Evolutionary conservation across 306 rosid species (phyloP), one percentile per base, ranked within the genome.

Genomic region (Vachellia collinsii): DNA sequence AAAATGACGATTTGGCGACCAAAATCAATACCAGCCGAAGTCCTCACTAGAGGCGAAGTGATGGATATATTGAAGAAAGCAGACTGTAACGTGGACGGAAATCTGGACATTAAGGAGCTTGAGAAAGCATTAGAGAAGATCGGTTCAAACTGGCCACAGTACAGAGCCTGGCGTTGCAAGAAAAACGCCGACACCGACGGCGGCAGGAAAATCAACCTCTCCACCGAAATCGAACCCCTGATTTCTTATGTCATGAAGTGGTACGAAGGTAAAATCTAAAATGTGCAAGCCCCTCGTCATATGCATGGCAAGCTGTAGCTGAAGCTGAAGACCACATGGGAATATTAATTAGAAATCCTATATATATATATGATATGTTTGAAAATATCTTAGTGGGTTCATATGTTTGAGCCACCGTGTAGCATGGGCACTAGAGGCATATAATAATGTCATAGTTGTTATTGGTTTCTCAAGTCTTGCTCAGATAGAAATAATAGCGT

Each of bases 41-140:
- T 44, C 13, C 4, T 11, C 5, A 46, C 50, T 46, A 46, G 65
- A 66, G 50, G 54, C 29, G 0, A 75, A 66, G 38, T 75, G 69
- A 67, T 76, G 16, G 63, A 54, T 0, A 44, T 81, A 12, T 43
- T 81, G 41, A 3, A 0, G 22, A 19, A 14, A 75, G 80, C 80
- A 47, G 77, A 79, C 63, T 8, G 0, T 0, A 61, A 79, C 3
- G 6, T 12, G 0, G 72, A 83, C 7, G 76, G 56, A n/a, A 1
- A 68, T 29, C 76, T 17, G 13, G 39, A 10, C 39, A 74, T 0
- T 44, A 51, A 39, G 39, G 86, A 83, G 14, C 73, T 83, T 4
- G 46, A 58, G 47, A 20, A 38, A 5, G 86, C 80, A 47, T 23
- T 79, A 1, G 29, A 47, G 59, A 43, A 58, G 13, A 25, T 83